phyloP scores from a whole-genome alignment of 306 rosid species.

The Astragalus glycyphyllos region DNA sequence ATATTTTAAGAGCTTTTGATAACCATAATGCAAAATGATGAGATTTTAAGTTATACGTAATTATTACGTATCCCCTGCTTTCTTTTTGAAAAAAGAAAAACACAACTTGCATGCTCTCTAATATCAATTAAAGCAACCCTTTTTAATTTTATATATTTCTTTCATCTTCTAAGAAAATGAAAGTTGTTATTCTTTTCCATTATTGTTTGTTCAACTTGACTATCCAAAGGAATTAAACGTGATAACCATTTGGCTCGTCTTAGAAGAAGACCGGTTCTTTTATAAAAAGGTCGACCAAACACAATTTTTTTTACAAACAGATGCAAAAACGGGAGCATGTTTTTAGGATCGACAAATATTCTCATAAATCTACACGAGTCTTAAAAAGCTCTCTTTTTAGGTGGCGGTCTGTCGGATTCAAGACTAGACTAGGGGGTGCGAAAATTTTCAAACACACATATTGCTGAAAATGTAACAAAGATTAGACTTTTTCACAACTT shows the following conservation, averaged over 20 bases:
- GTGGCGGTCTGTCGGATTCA: too few relatives aligned
- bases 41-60: neutral
- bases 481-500: too few relatives aligned
- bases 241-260: conserved; percentile 3
- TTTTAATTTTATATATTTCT: neutral
- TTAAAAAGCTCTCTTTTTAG: too few relatives aligned
- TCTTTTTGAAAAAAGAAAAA: neutral
- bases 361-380: too few relatives aligned
- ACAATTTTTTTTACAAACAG: too few relatives aligned
- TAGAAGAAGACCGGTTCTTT: conserved; percentile 21
- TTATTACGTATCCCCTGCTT: too few relatives aligned
- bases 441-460: too few relatives aligned
- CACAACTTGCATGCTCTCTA: neutral
- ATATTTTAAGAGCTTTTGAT: neutral
- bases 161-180: conserved; percentile 20
- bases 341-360: too few relatives aligned
- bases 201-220: conserved; percentile 20
- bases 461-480: too few relatives aligned
- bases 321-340: too few relatives aligned
- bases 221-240: conserved; percentile 28
- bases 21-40: neutral
- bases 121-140: conserved; percentile 6
- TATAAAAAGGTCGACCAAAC: too few relatives aligned
- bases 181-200: conserved; percentile 37
- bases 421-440: too few relatives aligned